Evolutionary conservation across 192 early-diverging fungal genomes (phyloP), one percentile per base, ranked within the genome.

Genomic region (Podochytrium sp.): DNA sequence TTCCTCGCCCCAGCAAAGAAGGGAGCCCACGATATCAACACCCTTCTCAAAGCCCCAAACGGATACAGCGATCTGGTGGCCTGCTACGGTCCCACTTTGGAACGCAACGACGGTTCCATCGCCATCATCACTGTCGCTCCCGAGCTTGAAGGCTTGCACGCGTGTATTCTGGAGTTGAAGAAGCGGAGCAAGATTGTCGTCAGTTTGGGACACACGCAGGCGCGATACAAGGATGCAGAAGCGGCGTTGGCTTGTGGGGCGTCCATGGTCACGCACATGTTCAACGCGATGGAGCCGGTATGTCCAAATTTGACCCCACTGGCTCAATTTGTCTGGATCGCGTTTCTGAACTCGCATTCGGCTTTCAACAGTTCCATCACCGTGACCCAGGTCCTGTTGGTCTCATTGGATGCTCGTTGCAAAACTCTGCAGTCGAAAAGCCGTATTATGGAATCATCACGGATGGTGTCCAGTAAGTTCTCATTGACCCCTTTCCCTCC

Each of bases 361-460:
- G n/a, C n/a, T 27, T 30, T 65, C 30, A n/a, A n/a, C n/a, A 65
- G 63, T 95, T 95, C 77, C 93, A 95, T 78, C 93, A 95, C 79
- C 89, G 93, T 56, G 92, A 95, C 73, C 93, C 93, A 3, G 93
- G 92, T 49, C 79, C 92, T 53, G 86, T 93, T 59, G 93, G 93
- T 27, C 72, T 93, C 5, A 79, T 94, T n/a, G 92, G 92, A 33
- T 81, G 40, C 41, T 65, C 63, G 7, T 23, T 65, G 12, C 33
- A 35, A 35, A 69, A 38, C 29, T 29, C 18, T 29, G 49, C n/a
- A 49, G 52, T 55, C n/a, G 66, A 83, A 10, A 87, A 91, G 40
- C 92, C 93, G 30, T 93, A 86, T 76, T 95, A 93, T 76, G 93
- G 93, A 47, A 82, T 93, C 53, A 95, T 95, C 72, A 91, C 91